These are phyloP conservation scores for Penicillium bialowiezense DNA, from an alignment of 495 filamentous ascomycete species.

Conservation along the genomic window DNA sequence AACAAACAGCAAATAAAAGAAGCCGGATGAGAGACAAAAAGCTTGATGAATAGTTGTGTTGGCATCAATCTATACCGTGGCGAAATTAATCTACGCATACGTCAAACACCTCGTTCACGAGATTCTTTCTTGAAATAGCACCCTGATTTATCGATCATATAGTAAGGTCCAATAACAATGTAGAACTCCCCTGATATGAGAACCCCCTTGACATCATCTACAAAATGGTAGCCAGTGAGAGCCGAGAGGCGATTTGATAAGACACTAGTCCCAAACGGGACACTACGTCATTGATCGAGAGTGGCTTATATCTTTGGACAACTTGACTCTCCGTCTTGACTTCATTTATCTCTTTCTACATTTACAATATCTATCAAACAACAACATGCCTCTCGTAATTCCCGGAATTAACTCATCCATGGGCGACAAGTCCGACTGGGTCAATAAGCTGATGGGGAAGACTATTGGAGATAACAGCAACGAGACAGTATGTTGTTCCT, in stretches of 20 bases:
- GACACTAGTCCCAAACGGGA: neutral
- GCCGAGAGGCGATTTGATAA: neutral
- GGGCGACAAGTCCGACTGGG: slow-evolving; percentile 63
- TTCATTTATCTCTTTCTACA: neutral
- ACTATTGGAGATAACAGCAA: slow-evolving; percentile 53
- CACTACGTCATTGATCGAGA: neutral
- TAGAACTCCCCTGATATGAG: neutral
- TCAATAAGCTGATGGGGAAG: slow-evolving; percentile 74
- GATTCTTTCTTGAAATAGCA: no score
- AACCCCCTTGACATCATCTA: neutral
- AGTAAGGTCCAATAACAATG: neutral
- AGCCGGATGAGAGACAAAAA: no score
- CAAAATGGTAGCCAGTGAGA: neutral
- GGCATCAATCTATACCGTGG: no score
- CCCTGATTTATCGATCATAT: no score
- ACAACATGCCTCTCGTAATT: slow-evolving; percentile 79
- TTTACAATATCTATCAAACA: neutral
- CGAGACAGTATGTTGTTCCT: slow-evolving; percentile 39
- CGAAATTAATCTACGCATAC: no score
- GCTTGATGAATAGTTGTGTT: no score
- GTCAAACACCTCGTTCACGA: no score
- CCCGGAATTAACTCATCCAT: slow-evolving; percentile 61
- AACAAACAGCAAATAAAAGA: no score
- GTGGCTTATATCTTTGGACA: neutral
- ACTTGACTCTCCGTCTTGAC: neutral